Percentiles rank a stretch among this genome's conserved stretches.
Evolutionary conservation across 2,329 filamentous ascomycete species (phyloP).

Genomic region (Xylariaceae sp.): DNA sequence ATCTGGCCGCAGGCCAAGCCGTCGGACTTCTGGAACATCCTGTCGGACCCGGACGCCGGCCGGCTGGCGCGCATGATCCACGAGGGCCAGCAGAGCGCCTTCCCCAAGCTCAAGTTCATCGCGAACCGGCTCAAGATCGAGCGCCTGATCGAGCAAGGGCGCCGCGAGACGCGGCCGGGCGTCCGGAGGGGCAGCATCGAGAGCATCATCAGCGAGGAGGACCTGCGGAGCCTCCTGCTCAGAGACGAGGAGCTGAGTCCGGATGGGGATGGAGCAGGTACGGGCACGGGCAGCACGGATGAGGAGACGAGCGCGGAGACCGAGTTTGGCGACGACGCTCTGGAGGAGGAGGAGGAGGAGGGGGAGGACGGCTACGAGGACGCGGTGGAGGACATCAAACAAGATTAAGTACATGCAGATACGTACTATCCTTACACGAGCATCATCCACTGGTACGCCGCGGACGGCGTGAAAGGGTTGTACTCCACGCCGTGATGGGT

Average conservation of each 20-base stretch:
- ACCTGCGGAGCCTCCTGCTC: conserved; percentile 42
- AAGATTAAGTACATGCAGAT: no score
- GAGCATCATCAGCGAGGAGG: conserved; percentile 54
- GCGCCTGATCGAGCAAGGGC: conserved; percentile 53
- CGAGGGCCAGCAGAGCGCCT: conserved; percentile 80
- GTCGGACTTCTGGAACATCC: conserved; percentile 78
- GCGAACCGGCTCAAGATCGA: conserved; percentile 82
- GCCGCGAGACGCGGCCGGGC: conserved; percentile 44
- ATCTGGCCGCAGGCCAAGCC: conserved; percentile 82
- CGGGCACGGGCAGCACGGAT: conserved; percentile 19
- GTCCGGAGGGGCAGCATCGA: conserved; percentile 46
- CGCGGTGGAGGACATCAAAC: conserved; percentile 10
- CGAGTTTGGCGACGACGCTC: conserved; percentile 14
- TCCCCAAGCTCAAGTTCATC: conserved; percentile 87
- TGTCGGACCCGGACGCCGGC: conserved; percentile 70
- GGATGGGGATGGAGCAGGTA: no score
- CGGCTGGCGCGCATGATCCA: conserved; percentile 83
- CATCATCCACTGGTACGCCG: no score
- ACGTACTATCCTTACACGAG: no score
- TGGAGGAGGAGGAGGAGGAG: conserved; percentile 14
- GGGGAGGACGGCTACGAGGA: conserved; percentile 17
- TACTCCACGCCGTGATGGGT: no score
- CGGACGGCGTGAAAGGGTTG: no score
- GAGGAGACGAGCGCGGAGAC: conserved; percentile 21
- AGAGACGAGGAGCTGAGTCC: conserved; percentile 21